phyloP scores from a whole-genome alignment of 352 stramenopile genomes.

The Pythium vanterpoolii region DNA sequence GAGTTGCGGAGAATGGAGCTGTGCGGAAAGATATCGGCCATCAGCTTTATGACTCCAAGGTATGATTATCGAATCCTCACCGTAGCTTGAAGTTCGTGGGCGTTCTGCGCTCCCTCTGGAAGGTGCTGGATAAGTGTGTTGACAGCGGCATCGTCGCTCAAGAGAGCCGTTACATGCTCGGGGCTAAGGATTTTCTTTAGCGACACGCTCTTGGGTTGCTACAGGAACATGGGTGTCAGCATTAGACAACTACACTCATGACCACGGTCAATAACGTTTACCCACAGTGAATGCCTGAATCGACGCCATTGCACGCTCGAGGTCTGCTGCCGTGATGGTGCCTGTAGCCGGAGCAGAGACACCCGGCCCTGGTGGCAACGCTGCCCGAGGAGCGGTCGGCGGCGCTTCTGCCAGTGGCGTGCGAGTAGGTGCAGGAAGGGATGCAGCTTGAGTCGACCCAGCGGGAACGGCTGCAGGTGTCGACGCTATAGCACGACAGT shows the following conservation, averaged over 20 bases:
- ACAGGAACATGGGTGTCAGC: not conserved
- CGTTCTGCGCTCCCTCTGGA: slow-evolving; percentile 75
- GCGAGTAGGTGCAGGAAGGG: not conserved
- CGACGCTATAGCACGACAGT: not conserved
- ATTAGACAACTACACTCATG: not conserved
- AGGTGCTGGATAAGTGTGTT: slow-evolving; percentile 64
- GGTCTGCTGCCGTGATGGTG: slow-evolving; percentile 70
- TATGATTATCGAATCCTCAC: slow-evolving; percentile 20
- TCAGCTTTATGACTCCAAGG: not conserved
- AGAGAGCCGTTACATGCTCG: slow-evolving; percentile 50
- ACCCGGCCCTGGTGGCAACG: not conserved
- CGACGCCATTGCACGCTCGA: slow-evolving; percentile 85
- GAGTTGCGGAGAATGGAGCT: slow-evolving; percentile 83
- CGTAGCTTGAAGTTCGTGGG: slow-evolving; percentile 70
- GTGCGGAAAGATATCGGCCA: not conserved
- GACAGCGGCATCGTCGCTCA: slow-evolving; percentile 61
- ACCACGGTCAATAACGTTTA: not conserved
- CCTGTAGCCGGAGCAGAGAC: slow-evolving; percentile 7
- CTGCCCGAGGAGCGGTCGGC: not conserved
- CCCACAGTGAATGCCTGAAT: slow-evolving; percentile 62
- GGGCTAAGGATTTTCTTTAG: slow-evolving; percentile 61
- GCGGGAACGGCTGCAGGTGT: not conserved
- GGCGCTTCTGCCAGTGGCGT: slow-evolving; percentile 6
- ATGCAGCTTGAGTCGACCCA: not conserved
- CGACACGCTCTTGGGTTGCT: slow-evolving; percentile 61